Evolutionary conservation across 352 stramenopile species (phyloP).

Genomic region (Globisporangium cederbergense): DNA sequence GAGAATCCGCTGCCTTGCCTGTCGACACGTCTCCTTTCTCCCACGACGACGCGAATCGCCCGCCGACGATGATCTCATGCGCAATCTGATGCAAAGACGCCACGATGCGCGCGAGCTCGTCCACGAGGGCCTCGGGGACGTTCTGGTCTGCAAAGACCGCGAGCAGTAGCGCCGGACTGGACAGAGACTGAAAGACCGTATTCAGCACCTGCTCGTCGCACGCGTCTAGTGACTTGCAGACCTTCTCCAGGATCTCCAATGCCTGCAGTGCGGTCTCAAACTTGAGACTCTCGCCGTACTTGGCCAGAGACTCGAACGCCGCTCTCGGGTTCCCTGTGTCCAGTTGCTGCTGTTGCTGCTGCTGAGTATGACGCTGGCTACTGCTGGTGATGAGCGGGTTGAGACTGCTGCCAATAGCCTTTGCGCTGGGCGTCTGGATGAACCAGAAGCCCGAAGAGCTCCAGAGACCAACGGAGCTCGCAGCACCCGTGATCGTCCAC

Average conservation of each 20-base stretch:
- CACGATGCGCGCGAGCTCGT: slow-evolving; percentile 61
- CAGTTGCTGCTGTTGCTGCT: neutral
- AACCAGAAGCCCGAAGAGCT: slow-evolving; percentile 55
- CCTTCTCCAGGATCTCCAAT: slow-evolving; percentile 55
- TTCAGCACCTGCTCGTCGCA: slow-evolving; percentile 20
- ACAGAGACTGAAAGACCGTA: slow-evolving; percentile 32
- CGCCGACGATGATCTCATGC: slow-evolving; percentile 42
- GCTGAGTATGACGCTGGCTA: neutral
- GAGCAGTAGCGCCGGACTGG: slow-evolving; percentile 66
- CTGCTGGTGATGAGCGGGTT: neutral
- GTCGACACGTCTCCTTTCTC: neutral
- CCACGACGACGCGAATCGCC: slow-evolving; percentile 28
- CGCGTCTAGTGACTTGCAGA: slow-evolving; percentile 11
- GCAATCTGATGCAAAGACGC: slow-evolving; percentile 42
- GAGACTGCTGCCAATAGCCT: slow-evolving; percentile 27
- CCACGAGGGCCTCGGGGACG: slow-evolving; percentile 37
- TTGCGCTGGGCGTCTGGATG: slow-evolving; percentile 50
- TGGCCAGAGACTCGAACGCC: slow-evolving; percentile 38
- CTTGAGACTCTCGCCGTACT: slow-evolving; percentile 49
- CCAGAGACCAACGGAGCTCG: slow-evolving; percentile 61
- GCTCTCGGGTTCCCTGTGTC: slow-evolving; percentile 19
- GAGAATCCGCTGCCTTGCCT: neutral
- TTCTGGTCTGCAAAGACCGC: slow-evolving; percentile 43
- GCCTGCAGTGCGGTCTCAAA: slow-evolving; percentile 60
- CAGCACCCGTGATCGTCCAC: slow-evolving; percentile 44